Conservation (phyloP, 1,284 basidiomycete species). For the Puccinia brachypodii region DNA sequence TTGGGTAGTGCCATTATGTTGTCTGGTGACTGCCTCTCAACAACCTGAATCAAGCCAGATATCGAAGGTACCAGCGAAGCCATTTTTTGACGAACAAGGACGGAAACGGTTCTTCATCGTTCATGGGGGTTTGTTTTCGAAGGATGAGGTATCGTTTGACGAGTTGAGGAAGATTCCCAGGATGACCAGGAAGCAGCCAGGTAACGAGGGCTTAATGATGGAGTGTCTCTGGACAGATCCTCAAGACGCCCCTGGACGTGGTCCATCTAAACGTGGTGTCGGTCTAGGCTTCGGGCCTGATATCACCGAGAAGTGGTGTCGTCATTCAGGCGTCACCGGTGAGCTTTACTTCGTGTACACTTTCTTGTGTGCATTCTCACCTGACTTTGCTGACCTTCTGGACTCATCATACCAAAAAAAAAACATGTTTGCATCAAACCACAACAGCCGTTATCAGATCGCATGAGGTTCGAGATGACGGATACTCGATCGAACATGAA, state of each 20-base stretch:
- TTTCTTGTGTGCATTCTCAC: not conserved
- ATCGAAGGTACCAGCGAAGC: constrained; percentile 55
- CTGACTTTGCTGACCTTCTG: constrained; percentile 50
- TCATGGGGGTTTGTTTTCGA: constrained; percentile 93
- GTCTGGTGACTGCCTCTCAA: constrained; percentile 73
- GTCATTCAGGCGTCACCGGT: constrained; percentile 52
- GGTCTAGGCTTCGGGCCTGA: constrained; percentile 95
- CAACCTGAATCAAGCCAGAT: constrained; percentile 61
- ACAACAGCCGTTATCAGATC: constrained; percentile 83
- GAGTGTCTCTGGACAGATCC: constrained; percentile 73
- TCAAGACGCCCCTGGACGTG: constrained; percentile 82
- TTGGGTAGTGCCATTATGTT: constrained; percentile 77
- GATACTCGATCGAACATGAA: constrained; percentile 84
- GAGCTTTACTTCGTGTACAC: not conserved
- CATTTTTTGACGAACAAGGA: constrained; percentile 66
- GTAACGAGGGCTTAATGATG: constrained; percentile 93
- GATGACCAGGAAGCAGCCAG: constrained; percentile 78
- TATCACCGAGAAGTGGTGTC: constrained; percentile 54
- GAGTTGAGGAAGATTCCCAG: constrained; percentile 86
- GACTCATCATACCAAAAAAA: not conserved
- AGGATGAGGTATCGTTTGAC: constrained; percentile 87
- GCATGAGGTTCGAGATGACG: constrained; percentile 88
- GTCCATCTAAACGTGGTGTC: constrained; percentile 94
- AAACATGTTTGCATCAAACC: constrained; percentile 69
- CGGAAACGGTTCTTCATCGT: constrained; percentile 90